Evolutionary conservation across 2,329 filamentous ascomycete genomes (phyloP).

Genomic region (Colletotrichum magnum): DNA sequence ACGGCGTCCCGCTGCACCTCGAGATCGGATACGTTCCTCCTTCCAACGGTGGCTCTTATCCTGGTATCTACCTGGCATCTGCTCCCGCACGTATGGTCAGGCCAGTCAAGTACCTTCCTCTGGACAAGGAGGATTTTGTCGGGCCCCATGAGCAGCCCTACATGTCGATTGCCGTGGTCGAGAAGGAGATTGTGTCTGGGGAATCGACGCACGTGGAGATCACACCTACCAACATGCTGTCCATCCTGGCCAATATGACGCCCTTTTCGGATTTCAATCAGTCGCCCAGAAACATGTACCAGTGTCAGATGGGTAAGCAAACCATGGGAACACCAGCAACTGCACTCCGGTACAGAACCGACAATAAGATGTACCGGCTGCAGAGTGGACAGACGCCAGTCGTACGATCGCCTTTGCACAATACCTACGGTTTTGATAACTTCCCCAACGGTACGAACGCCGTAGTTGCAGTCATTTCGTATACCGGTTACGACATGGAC

Average conservation of each 20-base stretch:
- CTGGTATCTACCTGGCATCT: slow-evolving; percentile 94
- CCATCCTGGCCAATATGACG: slow-evolving; percentile 98
- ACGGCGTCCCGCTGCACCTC: slow-evolving; percentile 84
- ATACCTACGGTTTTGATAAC: slow-evolving; percentile 96
- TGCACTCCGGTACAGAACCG: slow-evolving; percentile 86
- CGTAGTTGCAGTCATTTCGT: slow-evolving; percentile 97
- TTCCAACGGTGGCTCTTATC: slow-evolving; percentile 93
- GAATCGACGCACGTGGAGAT: slow-evolving; percentile 95
- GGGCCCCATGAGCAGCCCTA: slow-evolving; percentile 97
- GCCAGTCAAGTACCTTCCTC: slow-evolving; percentile 90
- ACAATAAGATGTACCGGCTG: slow-evolving; percentile 96
- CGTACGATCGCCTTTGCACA: slow-evolving; percentile 92
- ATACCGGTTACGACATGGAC: slow-evolving; percentile 99
- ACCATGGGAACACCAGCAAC: slow-evolving; percentile 97
- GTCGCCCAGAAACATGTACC: slow-evolving; percentile 98
- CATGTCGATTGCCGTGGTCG: slow-evolving; percentile 97
- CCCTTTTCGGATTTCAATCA: slow-evolving; percentile 99
- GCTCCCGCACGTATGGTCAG: slow-evolving; percentile 88
- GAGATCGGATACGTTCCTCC: slow-evolving; percentile 94
- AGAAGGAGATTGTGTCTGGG: slow-evolving; percentile 88
- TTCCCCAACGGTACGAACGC: slow-evolving; percentile 98
- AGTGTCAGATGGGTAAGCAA: slow-evolving; percentile 99
- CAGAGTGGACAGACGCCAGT: slow-evolving; percentile 97
- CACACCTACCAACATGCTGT: slow-evolving; percentile 95
- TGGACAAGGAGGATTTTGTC: slow-evolving; percentile 88